Evolutionary conservation across 1,284 basidiomycete genomes (phyloP).

Genomic region (Trichosporon coremiiforme): DNA sequence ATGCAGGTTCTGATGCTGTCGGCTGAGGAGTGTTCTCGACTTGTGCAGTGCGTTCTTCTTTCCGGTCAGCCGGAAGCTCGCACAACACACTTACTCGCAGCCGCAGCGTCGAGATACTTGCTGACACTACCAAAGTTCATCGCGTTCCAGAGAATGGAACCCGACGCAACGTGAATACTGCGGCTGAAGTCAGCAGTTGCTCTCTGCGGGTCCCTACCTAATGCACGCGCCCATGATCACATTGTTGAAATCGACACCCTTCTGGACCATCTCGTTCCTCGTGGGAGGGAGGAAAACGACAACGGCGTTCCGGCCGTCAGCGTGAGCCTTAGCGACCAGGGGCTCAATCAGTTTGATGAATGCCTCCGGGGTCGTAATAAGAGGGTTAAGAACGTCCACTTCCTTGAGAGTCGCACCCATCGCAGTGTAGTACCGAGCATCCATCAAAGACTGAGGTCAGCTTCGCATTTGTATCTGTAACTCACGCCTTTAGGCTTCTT

Average conservation of each 20-base stretch:
- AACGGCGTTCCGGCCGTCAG: slow-evolving; percentile 26
- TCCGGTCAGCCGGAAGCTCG: too few relatives aligned
- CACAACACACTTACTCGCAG: neutral
- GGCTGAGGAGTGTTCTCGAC: neutral
- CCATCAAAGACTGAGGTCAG: slow-evolving; percentile 27
- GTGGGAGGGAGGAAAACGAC: slow-evolving; percentile 37
- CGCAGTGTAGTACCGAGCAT: slow-evolving; percentile 40
- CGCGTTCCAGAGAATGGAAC: slow-evolving; percentile 41
- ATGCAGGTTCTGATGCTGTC: neutral
- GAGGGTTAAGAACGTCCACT: slow-evolving; percentile 37
- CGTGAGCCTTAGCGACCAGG: slow-evolving; percentile 30
- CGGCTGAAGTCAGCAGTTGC: slow-evolving; percentile 27
- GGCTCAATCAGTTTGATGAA: slow-evolving; percentile 33
- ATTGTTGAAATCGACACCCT: slow-evolving; percentile 31
- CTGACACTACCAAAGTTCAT: slow-evolving; percentile 25
- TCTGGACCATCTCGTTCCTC: slow-evolving; percentile 33
- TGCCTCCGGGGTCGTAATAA: slow-evolving; percentile 30
- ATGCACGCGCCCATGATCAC: slow-evolving; percentile 33
- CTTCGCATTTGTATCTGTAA: neutral
- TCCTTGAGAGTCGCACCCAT: slow-evolving; percentile 47
- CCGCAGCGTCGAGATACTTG: neutral
- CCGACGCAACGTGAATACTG: slow-evolving; percentile 32
- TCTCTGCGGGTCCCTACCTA: slow-evolving; percentile 29
- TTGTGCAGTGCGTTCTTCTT: neutral
- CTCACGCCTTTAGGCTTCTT: slow-evolving; percentile 26